These are phyloP conservation scores for Westerdykella aurantiaca DNA, from an alignment of 2,329 filamentous ascomycete genomes.

Conservation along the genomic window DNA sequence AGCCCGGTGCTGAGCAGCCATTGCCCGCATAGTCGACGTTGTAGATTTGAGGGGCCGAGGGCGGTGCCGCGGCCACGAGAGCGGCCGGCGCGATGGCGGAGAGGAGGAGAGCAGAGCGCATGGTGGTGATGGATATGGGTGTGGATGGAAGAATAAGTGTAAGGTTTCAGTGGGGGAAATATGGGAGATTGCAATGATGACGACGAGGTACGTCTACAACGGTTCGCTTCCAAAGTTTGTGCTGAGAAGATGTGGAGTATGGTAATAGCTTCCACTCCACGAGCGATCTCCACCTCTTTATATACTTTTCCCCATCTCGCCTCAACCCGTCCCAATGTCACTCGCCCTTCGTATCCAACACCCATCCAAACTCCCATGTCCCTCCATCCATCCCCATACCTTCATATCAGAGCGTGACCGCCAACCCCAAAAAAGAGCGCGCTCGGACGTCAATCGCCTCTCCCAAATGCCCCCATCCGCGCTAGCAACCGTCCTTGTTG, in stretches of 20 bases:
- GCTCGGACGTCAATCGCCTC: neutral
- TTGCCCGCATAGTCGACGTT: conserved; percentile 20
- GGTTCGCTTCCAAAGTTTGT: neutral
- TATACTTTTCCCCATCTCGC: too few species aligned
- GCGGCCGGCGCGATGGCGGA: conserved; percentile 8
- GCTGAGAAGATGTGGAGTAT: too few species aligned
- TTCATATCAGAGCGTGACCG: neutral
- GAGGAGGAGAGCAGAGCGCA: conserved; percentile 14
- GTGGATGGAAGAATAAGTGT: neutral
- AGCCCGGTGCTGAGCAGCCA: conserved; percentile 24
- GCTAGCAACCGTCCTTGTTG: conserved; percentile 3
- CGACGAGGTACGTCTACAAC: neutral
- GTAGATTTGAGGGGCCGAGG: conserved; percentile 19
- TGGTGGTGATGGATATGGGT: conserved; percentile 5
- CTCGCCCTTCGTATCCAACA: too few species aligned
- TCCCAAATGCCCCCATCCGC: neutral
- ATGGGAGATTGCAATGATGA: neutral
- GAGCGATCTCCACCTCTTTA: too few species aligned
- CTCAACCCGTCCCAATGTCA: too few species aligned
- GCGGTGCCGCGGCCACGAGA: conserved; percentile 12
- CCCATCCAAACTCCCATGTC: too few species aligned
- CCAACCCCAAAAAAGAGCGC: neutral
- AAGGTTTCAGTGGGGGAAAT: neutral
- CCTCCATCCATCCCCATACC: neutral
- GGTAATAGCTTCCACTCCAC: too few species aligned